Conservation (phyloP, 768 basidiomycete genomes). For the Tremella yokohamensis region DNA sequence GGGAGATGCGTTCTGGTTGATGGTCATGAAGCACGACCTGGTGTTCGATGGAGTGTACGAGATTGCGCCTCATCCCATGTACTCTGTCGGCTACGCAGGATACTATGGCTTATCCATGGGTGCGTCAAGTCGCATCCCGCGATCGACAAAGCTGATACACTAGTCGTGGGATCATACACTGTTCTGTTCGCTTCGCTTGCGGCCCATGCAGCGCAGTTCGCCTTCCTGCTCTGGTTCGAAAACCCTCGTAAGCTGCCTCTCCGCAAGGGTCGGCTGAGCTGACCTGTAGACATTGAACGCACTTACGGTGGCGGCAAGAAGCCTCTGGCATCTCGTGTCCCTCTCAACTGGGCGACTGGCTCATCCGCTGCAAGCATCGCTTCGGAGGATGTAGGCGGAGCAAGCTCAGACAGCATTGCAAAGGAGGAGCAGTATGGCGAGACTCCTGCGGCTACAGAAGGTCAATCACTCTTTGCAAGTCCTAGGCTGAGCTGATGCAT, state of each 20-base stretch:
- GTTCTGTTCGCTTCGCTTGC: constrained; percentile 91
- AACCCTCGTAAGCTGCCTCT: constrained; percentile 68
- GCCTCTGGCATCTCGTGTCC: constrained; percentile 78
- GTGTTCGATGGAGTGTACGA: constrained; percentile 99
- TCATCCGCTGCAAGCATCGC: not conserved
- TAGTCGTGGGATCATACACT: constrained; percentile 49
- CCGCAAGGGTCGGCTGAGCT: not conserved
- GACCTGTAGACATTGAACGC: constrained; percentile 73
- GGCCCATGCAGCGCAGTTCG: constrained; percentile 93
- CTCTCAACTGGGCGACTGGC: constrained; percentile 48
- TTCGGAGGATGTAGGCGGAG: constrained; percentile 6
- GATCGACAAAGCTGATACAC: constrained; percentile 5
- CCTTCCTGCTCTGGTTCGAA: constrained; percentile 91
- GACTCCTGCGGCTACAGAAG: constrained; percentile 49
- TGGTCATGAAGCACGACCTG: constrained; percentile 57
- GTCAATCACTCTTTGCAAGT: constrained; percentile 20
- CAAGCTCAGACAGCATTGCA: constrained; percentile 3
- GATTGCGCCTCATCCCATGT: constrained; percentile 68
- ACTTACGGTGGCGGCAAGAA: constrained; percentile 84
- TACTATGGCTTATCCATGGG: constrained; percentile 89
- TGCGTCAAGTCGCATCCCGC: constrained; percentile 14
- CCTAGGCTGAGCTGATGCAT: constrained; percentile 6
- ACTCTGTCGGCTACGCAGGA: constrained; percentile 67
- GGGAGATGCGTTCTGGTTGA: constrained; percentile 56
- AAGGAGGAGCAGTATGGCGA: constrained; percentile 14